Percentiles rank a stretch among this genome's conserved stretches.
These are phyloP conservation scores for Calamus simplicifolius DNA, from an alignment of 176 grass and related monocot genomes.

Conservation along the genomic window DNA sequence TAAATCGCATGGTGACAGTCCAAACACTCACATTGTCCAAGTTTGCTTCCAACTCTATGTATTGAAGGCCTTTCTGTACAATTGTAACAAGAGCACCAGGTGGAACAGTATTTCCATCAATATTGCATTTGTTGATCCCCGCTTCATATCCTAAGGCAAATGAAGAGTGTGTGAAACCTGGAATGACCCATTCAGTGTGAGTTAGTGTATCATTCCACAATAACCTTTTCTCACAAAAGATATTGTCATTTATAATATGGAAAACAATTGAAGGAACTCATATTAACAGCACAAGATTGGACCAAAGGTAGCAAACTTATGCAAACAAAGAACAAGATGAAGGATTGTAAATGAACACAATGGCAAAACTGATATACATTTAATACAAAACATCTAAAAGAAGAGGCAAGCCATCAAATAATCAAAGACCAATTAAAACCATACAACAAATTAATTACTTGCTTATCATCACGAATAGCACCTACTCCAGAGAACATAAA, in stretches of 20 bases:
- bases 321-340: neutral
- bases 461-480: no score
- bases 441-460: no score
- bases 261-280: no score
- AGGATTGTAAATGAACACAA: no score
- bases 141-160: conserved; percentile 91
- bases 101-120: conserved; percentile 83
- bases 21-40: conserved; percentile 47
- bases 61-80: conserved; percentile 93
- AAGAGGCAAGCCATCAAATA: no score
- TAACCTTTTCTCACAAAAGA: conserved; percentile 4
- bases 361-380: no score
- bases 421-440: no score
- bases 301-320: neutral
- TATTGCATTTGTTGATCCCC: conserved; percentile 66
- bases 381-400: no score
- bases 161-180: conserved; percentile 82
- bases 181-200: conserved; percentile 8
- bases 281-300: neutral
- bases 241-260: no score
- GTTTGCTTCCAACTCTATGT: conserved; percentile 97
- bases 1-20: neutral
- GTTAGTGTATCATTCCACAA: conserved; percentile 17
- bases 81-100: conserved; percentile 80
- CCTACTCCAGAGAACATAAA: neutral